Evolutionary conservation across 2,329 filamentous ascomycete genomes (phyloP), one percentile per base, ranked within the genome.

Genomic region (Pseudogymnoascus pannorum): DNA sequence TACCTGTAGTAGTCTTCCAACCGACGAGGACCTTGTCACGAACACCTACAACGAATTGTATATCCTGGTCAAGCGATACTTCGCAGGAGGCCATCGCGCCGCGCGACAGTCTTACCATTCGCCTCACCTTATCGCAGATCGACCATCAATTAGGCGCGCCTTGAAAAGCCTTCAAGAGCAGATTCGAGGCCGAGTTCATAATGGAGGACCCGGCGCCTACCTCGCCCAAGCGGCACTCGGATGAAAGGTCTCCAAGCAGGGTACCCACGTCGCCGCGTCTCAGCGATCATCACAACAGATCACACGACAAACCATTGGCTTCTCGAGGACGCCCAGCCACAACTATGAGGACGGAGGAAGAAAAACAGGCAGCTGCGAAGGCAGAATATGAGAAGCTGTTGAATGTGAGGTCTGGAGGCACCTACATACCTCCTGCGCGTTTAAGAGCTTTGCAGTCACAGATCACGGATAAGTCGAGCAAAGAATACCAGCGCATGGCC

Each of bases 401-500:
- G 68, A 94, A 84, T 66, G 93, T 96, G 85, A 89, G 94, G 67
- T 96, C 92, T 57, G 94, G 94, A 66, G 94, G 94, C 68, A 96
- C 92, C 22, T 99, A 99, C 73, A 96, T 99, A 64, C 94, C 94
- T 18, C 94, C 94, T 0, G 93, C 93, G 59, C 84, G 91, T 68
- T 80, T 99, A 71, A 86, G 92, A 68, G 93, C 93, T 38, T 83
- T 99, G 64, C 94, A 99, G 78, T 91, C 92, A 60, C 92, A 96
- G 76, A 96, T 99, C 74, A 97, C 92, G 64, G 94, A 99, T 77
- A 96, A 96, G 80, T 87, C 84, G 60, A 95, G 88, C 75, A 95
- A 96, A 75, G 94, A 97, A 77, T 97, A 96, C 73, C 94, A 97
- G 81, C 90, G 94, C 69, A 96, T 99, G 91, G 92, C 92, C 7